A percentile compares a stretch with the other conserved stretches of the same genome.
Conservation (phyloP, 2,329 filamentous ascomycete genomes). For the Pestalotiopsis sp. region DNA sequence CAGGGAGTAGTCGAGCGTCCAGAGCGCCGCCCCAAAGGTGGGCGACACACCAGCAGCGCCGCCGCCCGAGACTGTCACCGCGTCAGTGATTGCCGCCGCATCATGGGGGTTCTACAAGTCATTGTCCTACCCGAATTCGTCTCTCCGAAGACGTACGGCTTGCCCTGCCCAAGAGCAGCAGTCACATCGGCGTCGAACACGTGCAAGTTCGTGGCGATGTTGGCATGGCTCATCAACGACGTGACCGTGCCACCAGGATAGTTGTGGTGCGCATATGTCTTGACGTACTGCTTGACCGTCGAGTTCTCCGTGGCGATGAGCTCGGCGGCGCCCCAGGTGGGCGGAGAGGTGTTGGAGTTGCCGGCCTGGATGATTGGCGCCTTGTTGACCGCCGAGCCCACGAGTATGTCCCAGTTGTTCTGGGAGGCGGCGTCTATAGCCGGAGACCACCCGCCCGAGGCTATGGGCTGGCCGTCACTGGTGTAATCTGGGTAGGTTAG, state of each 20-base stretch:
- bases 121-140: constrained; percentile 47
- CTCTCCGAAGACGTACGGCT: constrained; percentile 51
- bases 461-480: constrained; percentile 39
- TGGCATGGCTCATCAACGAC: constrained; percentile 47
- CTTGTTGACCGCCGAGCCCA: constrained; percentile 37
- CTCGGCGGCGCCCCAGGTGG: constrained; percentile 40
- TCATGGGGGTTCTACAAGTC: constrained; percentile 30
- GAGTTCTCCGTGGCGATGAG: constrained; percentile 40
- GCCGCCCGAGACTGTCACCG: constrained; percentile 36
- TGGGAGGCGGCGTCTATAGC: constrained; percentile 40
- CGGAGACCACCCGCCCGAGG: constrained; percentile 38
- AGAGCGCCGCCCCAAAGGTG: constrained; percentile 51
- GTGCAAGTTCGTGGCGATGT: constrained; percentile 41
- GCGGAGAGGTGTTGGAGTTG: constrained; percentile 40
- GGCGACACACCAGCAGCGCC: constrained; percentile 42
- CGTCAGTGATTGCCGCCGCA: background rate
- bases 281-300: constrained; percentile 40
- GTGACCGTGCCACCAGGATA: constrained; percentile 47
- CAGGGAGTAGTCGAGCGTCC: constrained; percentile 52
- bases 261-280: constrained; percentile 49
- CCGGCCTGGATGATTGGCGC: constrained; percentile 42
- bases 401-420: constrained; percentile 38
- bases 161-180: constrained; percentile 39
- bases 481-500: constrained; percentile 32
- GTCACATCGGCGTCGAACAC: constrained; percentile 43